Conservation (phyloP, 768 basidiomycete species). For the Russula virescens region DNA sequence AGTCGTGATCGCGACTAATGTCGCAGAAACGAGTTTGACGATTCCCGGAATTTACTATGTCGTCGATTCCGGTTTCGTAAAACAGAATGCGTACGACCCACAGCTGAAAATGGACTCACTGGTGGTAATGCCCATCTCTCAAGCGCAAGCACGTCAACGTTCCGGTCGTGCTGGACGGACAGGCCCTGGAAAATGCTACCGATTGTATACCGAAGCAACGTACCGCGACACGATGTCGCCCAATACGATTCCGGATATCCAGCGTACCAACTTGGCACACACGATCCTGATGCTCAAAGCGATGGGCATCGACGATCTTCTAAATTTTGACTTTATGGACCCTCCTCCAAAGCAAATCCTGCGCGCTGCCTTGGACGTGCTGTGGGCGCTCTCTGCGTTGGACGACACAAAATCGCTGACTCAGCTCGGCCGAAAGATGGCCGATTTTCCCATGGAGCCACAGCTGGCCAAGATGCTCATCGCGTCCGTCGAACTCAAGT, state of each 20-base stretch:
- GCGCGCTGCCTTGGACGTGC: constrained; percentile 88
- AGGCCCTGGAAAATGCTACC: constrained; percentile 98
- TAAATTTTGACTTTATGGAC: constrained; percentile 99
- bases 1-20: constrained; percentile 99
- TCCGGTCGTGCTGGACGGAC: constrained; percentile 96
- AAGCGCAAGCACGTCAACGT: constrained; percentile 94
- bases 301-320: constrained; percentile 97
- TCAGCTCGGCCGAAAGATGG: constrained; percentile 95
- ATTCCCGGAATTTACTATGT: constrained; percentile 99
- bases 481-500: constrained; percentile 93
- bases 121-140: constrained; percentile 97
- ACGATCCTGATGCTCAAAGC: constrained; percentile 96
- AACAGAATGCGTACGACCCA: constrained; percentile 98
- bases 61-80: constrained; percentile 96
- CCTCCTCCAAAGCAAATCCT: constrained; percentile 95
- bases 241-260: constrained; percentile 97
- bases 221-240: constrained; percentile 99
- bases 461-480: constrained; percentile 96
- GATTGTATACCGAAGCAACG: constrained; percentile 95
- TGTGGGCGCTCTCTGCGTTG: constrained; percentile 92
- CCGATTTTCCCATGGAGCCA: constrained; percentile 98
- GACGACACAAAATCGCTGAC: constrained; percentile 97
- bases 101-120: constrained; percentile 97
- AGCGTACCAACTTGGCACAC: constrained; percentile 84
- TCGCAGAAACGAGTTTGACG: constrained; percentile 96